These are phyloP conservation scores for Loxodes magnus DNA, from an alignment of 73 alveolate species.

Conservation along the genomic window DNA sequence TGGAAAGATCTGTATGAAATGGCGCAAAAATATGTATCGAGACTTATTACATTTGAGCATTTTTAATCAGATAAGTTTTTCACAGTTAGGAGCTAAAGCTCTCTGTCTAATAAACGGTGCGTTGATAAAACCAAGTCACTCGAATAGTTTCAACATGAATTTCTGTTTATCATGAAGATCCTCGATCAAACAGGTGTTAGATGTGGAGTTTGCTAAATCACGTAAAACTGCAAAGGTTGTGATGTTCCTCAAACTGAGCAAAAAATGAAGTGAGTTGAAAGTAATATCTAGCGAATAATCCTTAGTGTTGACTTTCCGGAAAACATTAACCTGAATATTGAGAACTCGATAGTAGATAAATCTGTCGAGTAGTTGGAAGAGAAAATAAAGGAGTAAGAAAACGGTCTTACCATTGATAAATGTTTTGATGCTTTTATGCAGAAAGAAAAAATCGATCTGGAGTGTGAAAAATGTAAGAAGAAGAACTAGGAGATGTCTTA, in stretches of 20 bases:
- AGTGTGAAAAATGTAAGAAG: slow-evolving; percentile 3
- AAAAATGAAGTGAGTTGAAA: not conserved
- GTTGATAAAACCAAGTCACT: too few relatives aligned
- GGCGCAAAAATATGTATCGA: not conserved
- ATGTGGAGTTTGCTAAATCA: not conserved
- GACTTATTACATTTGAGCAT: not conserved
- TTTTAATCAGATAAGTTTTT: not conserved
- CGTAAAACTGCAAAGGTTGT: slow-evolving; percentile 7
- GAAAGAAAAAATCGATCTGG: not conserved
- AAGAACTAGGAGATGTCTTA: not conserved
- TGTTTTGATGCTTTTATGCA: not conserved
- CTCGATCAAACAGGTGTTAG: not conserved
- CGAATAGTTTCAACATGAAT: not conserved
- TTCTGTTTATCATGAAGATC: not conserved
- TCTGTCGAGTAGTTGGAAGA: too few relatives aligned
- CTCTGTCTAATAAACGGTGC: too few relatives aligned
- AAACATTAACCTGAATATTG: not conserved
- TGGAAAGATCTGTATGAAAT: not conserved
- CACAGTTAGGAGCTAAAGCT: not conserved
- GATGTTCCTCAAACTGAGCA: not conserved
- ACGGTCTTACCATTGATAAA: not conserved
- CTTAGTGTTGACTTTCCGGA: not conserved
- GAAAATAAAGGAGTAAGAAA: not conserved
- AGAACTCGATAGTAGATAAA: not conserved
- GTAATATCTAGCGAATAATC: not conserved